Base-by-base conservation (phyloP, 129 eudicot species). In the Artemisia tridentata region DNA sequence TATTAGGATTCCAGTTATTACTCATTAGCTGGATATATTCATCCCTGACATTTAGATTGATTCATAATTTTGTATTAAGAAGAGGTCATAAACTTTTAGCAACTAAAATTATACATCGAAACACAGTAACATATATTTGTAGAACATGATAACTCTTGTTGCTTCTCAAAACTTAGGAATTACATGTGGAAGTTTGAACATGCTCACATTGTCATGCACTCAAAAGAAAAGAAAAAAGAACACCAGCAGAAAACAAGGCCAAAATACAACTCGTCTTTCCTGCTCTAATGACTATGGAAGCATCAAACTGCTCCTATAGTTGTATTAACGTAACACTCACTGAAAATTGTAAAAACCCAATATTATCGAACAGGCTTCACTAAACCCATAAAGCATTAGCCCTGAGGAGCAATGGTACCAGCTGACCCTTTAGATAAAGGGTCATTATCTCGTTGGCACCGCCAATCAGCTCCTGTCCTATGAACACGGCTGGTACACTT, bases 191-290 rank as follows among this genome's bases (percentile, higher is more conserved):
- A 25, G 12, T 75, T 75, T 10, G 73, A 67, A 57, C 73, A 75
- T 66, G 73, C 60, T 65, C 57, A 75, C 79, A 57, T 11, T 58
- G 52, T 27, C 74, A 57, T 47, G 67, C 15, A 58, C 60, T 67
- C 61, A 57, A 75, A 56, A 29, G 19, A 20, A 57, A 62, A 4
- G 14, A 50, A 41, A 41, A 55, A 13, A 15, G 47, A 43, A 43
- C 13, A 71, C 20, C 45, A 27, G 54, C 29, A 43, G 29, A 41
- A 74, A 74, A 65, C 45, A 53, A 16, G 72, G 57, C 72, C 55
- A 59, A 58, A 67, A 75, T 49, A 47, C 0, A 55, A 55, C 15
- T 55, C 29, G 14, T 25, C 19, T 25, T 25, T 59, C 45, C 4
- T 5, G 41, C 65, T 59, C 43, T 59, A 25, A 27, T 41, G 15